phyloP scores from a whole-genome alignment of 1,139 yeast species.

The Taphrina pruni region DNA sequence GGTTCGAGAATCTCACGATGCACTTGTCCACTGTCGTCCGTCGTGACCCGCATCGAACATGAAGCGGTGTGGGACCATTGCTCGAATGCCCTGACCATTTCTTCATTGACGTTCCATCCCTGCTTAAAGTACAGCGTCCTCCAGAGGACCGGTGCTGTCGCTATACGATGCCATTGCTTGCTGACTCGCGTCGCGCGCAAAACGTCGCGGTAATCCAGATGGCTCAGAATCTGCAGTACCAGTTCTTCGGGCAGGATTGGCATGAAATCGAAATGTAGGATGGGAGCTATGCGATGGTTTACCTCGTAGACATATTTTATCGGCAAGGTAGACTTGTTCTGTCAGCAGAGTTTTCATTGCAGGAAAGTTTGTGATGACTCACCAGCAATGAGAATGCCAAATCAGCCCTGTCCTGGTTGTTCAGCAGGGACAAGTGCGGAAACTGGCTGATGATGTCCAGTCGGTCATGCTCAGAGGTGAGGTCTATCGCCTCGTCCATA shows the following conservation, averaged over 20 bases:
- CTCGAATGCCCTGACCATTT: conserved; percentile 33
- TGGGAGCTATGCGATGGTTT: conserved; percentile 26
- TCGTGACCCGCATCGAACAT: conserved; percentile 14
- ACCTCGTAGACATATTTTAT: conserved; percentile 32
- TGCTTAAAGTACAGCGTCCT: conserved; percentile 40
- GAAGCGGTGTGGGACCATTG: conserved; percentile 35
- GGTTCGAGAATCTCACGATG: conserved; percentile 19
- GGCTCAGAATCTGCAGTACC: conserved; percentile 36
- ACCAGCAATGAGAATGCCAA: conserved; percentile 28
- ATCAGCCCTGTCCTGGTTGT: conserved; percentile 35
- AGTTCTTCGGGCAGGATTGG: conserved; percentile 42
- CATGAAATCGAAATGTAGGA: conserved; percentile 35
- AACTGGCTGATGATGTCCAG: conserved; percentile 12
- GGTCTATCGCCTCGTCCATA: conserved; percentile 39
- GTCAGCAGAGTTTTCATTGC: not conserved
- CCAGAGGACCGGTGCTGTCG: conserved; percentile 43
- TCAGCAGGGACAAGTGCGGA: conserved; percentile 13
- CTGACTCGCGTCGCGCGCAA: conserved; percentile 37
- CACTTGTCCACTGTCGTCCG: conserved; percentile 22
- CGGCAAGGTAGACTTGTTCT: conserved; percentile 18
- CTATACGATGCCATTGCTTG: conserved; percentile 40
- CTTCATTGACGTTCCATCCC: conserved; percentile 42
- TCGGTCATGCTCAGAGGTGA: conserved; percentile 29
- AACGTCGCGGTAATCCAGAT: conserved; percentile 39
- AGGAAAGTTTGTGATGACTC: not conserved